Evolutionary conservation across 129 eudicot species (phyloP).

Genomic region (Artemisia tridentata): DNA sequence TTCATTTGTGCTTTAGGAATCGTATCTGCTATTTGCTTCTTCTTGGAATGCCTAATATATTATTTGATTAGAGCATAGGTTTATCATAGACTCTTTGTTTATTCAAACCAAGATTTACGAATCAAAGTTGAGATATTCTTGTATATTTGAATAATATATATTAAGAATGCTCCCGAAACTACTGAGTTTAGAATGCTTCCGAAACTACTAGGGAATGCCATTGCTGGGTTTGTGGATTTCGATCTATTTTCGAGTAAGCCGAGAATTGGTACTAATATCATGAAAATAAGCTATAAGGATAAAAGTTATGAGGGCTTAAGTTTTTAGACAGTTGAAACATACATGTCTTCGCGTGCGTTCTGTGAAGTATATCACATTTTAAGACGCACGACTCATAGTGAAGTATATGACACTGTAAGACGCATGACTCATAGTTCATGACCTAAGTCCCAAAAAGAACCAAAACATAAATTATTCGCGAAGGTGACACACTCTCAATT

Average conservation of each 20-base stretch:
- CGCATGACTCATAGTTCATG: neutral
- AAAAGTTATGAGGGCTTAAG: neutral
- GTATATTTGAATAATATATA: neutral
- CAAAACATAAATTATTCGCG: neutral
- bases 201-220: neutral
- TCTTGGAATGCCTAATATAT: constrained; percentile 30
- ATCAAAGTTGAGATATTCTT: neutral
- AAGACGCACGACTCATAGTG: neutral
- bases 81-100: constrained; percentile 18
- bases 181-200: neutral
- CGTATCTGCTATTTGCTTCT: constrained; percentile 37
- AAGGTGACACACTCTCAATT: neutral
- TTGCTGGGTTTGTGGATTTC: neutral
- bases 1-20: constrained; percentile 26
- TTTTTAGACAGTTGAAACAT: neutral
- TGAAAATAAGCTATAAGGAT: no score
- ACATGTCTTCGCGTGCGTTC: no score
- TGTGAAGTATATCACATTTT: no score
- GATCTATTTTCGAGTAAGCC: neutral
- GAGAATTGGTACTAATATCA: no score
- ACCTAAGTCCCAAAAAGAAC: neutral
- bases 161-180: constrained; percentile 14
- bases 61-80: constrained; percentile 24
- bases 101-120: constrained; percentile 27
- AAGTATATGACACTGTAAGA: neutral